Evolutionary conservation across 257 asterid genomes (phyloP).

Genomic region (Verbena officinalis): DNA sequence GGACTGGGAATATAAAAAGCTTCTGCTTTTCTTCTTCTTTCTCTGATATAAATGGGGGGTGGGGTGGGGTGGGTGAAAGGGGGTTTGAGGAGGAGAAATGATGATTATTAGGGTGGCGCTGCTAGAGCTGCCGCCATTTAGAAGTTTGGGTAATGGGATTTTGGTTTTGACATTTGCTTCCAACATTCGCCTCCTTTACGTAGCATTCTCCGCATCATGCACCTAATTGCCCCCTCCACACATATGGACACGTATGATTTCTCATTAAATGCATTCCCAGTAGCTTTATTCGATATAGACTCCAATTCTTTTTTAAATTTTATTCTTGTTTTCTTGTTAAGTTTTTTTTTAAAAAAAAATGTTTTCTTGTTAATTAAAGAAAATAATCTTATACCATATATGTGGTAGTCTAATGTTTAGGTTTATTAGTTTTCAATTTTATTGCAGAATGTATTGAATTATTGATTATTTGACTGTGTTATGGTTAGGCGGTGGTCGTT

Average conservation of each 20-base stretch:
- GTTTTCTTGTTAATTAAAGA: no score
- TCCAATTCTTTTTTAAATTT: no score
- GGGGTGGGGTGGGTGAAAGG: neutral
- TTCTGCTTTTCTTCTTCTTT: neutral
- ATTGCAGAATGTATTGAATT: no score
- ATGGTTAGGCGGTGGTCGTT: no score
- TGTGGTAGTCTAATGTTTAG: no score
- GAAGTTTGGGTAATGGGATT: neutral
- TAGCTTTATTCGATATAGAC: neutral
- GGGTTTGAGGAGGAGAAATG: slow-evolving; percentile 2
- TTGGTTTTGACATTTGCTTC: slow-evolving; percentile 37
- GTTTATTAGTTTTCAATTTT: no score
- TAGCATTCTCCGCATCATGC: slow-evolving; percentile 9
- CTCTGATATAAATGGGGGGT: slow-evolving; percentile 15
- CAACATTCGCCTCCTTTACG: slow-evolving; percentile 35
- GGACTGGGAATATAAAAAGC: neutral
- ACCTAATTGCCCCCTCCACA: slow-evolving; percentile 14
- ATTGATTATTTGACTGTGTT: no score
- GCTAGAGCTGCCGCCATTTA: slow-evolving; percentile 59
- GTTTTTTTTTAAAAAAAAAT: no score
- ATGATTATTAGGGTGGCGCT: slow-evolving; percentile 32
- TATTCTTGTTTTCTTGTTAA: neutral
- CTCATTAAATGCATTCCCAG: neutral
- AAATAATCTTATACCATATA: no score
- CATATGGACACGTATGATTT: neutral